Evolutionary conservation across 176 grass and related monocot genomes (phyloP).

Genomic region (Musa schizocarpa): DNA sequence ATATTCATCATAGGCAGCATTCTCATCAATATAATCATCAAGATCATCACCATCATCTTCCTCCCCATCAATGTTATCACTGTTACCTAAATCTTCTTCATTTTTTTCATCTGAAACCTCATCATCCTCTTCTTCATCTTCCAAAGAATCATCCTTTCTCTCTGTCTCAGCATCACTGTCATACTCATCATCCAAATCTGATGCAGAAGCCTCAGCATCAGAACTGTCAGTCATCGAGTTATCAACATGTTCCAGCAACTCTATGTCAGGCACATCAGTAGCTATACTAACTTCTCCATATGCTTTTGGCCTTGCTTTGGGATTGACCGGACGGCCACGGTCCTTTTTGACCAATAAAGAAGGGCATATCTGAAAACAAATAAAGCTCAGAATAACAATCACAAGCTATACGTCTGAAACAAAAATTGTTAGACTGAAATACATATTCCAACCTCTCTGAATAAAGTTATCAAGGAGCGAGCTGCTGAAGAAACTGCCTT

Average conservation of each 20-base stretch:
- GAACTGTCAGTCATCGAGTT: neutral
- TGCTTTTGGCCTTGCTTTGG: constrained; percentile 15
- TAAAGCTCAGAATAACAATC: no score
- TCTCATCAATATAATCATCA: constrained; percentile 12
- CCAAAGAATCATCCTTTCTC: neutral
- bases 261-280: constrained; percentile 54
- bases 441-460: no score
- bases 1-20: constrained; percentile 27
- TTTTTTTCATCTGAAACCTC: constrained; percentile 9
- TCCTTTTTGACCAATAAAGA: no score
- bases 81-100: constrained; percentile 9
- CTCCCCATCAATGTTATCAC: constrained; percentile 21
- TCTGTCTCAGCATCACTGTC: neutral
- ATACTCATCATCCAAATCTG: constrained; percentile 25
- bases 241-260: constrained; percentile 47
- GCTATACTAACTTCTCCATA: constrained; percentile 65
- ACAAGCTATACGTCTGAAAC: no score
- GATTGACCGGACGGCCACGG: no score
- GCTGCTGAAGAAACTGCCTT: constrained; percentile 25
- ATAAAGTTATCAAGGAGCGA: no score
- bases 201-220: constrained; percentile 35
- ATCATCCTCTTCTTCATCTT: constrained; percentile 21
- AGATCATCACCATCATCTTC: constrained; percentile 24
- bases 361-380: no score
- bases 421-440: no score